A percentile compares a stretch with the other conserved stretches of the same genome.
phyloP scores from a whole-genome alignment of 164 flowering plant genomes.

The Macadamia integrifolia region DNA sequence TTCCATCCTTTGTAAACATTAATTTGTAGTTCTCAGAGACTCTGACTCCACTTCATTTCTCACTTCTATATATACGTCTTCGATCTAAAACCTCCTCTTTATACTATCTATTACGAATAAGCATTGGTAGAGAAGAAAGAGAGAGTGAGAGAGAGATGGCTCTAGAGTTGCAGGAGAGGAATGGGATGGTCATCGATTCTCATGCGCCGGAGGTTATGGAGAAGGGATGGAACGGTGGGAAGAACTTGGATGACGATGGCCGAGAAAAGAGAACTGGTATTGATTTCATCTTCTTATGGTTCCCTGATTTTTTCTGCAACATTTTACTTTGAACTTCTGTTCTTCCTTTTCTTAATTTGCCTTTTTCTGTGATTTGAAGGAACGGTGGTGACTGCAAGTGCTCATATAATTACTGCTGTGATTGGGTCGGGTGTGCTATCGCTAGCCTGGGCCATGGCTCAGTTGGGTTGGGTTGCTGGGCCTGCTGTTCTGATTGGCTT shows the following conservation, averaged over 20 bases:
- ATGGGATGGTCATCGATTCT: constrained; percentile 28
- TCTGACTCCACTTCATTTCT: no score
- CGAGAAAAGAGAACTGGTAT: constrained; percentile 27
- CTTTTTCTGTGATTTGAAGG: constrained; percentile 32
- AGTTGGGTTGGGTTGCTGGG: constrained; percentile 90
- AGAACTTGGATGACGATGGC: constrained; percentile 27
- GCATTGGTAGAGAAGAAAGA: no score
- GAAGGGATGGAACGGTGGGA: not conserved
- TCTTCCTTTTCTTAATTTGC: not conserved
- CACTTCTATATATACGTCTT: no score
- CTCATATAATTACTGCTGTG: constrained; percentile 93
- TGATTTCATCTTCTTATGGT: not conserved
- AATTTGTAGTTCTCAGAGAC: no score
- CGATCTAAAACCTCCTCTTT: no score
- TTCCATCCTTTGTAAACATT: no score
- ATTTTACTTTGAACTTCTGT: no score
- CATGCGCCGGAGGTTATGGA: constrained; percentile 21
- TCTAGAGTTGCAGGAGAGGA: constrained; percentile 19
- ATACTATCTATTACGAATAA: no score
- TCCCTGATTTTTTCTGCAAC: no score
- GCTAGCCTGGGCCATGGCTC: constrained; percentile 89
- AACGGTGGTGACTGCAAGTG: constrained; percentile 82
- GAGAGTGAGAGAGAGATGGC: constrained; percentile 9
- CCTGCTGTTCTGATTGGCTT: constrained; percentile 62
- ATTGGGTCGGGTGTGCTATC: constrained; percentile 96